Base-by-base conservation (phyloP, 2,329 filamentous ascomycete genomes). In the Fusarium drepaniforme region DNA sequence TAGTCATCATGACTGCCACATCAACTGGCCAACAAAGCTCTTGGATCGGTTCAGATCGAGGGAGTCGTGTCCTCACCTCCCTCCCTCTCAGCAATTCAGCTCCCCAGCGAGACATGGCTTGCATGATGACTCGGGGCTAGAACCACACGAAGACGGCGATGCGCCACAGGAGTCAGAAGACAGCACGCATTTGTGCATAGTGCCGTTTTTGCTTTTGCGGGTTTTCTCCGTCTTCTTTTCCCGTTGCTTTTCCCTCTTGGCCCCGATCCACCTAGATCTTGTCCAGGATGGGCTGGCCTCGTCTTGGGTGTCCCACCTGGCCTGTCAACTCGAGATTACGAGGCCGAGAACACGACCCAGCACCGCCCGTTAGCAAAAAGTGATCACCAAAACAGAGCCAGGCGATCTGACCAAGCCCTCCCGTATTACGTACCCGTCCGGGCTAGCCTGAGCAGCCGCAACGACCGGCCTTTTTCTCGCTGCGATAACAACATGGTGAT, bases 71-170 rank as follows among this genome's bases (percentile, higher is more conserved):
- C 53, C 67, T 59, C 51, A 51, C n/a, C 18, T 61, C 65, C 42
- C 58, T 37, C 25, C 40, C 42, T 57, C 66, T 51, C 38, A 49
- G 53, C 33, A 67, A 46, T 51, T 65, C 51, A 67, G 66, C 66
- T 66, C 67, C 68, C 18, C 59, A 58, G 58, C 59, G 71, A 77
- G 75, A 78, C 76, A 78, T 77, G 75, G 73, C 75, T 76, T 77
- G 75, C 66, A 75, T 61, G 56, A 68, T 74, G 59, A 73, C 75
- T 78, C 67, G 66, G 64, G 60, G 70, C 58, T 53, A 64, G 69
- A 73, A 53, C 69, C 68, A 68, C 59, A 74, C 60, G 42, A 60
- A 68, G 58, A 69, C 67, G 51, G 65, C 51, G 69, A 66, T 68
- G 71, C 72, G 74, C 75, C 70, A 77, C 71, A 64, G 56, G 60